Evolutionary conservation across 768 basidiomycete species (phyloP).

Genomic region (Dendrothele bispora): DNA sequence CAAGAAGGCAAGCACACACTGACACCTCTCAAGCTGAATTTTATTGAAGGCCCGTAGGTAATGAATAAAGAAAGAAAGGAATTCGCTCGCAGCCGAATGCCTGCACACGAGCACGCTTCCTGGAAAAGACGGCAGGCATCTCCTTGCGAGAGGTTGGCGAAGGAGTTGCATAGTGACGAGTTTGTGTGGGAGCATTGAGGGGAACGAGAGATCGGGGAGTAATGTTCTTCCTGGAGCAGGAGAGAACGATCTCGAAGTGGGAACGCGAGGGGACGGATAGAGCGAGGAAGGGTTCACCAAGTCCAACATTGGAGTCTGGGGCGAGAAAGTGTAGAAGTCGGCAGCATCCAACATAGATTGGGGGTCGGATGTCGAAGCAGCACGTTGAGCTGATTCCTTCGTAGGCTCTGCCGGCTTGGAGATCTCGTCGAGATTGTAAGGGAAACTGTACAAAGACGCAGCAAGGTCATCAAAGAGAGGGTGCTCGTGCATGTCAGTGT

Average conservation of each 20-base stretch:
- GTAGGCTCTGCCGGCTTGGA: background rate
- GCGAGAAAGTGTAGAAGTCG: slow-evolving; percentile 48
- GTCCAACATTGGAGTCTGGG: slow-evolving; percentile 50
- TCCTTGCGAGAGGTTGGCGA: slow-evolving; percentile 80
- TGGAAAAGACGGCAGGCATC: slow-evolving; percentile 68
- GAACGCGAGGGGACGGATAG: slow-evolving; percentile 29
- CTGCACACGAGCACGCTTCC: slow-evolving; percentile 32
- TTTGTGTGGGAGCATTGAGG: slow-evolving; percentile 77
- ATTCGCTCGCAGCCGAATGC: no score
- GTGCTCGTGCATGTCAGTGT: background rate
- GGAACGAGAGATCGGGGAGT: slow-evolving; percentile 65
- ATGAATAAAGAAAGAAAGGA: no score
- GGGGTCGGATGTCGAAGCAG: slow-evolving; percentile 14
- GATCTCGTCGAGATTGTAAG: background rate
- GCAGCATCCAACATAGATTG: slow-evolving; percentile 33
- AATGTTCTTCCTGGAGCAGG: slow-evolving; percentile 70
- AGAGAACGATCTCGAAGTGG: no score
- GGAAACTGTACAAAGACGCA: slow-evolving; percentile 1
- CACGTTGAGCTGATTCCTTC: background rate
- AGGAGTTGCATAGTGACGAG: slow-evolving; percentile 69
- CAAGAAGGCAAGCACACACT: no score
- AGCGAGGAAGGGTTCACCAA: slow-evolving; percentile 29
- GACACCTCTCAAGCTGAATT: no score
- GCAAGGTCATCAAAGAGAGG: slow-evolving; percentile 2
- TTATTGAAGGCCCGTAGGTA: no score